Percentiles rank a stretch among this genome's conserved stretches.
Evolutionary conservation across 225 moss, liverwort and hornwort species (phyloP).

Genomic region (Pleurozium schreberi): DNA sequence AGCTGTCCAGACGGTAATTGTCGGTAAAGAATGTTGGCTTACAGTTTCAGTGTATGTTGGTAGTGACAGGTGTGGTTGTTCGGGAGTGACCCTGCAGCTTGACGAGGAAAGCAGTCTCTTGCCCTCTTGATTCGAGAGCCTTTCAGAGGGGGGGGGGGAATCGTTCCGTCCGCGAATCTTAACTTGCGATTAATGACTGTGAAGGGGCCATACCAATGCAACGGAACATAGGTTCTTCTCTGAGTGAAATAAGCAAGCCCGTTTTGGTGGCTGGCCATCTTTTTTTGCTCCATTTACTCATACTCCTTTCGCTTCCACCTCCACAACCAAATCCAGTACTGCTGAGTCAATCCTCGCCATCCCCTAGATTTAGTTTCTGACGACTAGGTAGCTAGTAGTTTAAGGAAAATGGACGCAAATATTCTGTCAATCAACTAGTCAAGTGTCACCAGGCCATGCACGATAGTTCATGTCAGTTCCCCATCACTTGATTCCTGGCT

Average conservation of each 20-base stretch:
- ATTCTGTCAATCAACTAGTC: not conserved
- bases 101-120: not conserved
- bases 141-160: not conserved
- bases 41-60: not conserved
- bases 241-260: constrained; percentile 59
- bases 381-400: not conserved
- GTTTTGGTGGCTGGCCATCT: constrained; percentile 44
- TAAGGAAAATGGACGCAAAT: not conserved
- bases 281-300: constrained; percentile 54
- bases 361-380: not conserved
- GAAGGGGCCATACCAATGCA: constrained; percentile 30
- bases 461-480: not conserved
- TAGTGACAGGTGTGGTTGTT: not conserved
- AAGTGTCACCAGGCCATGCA: not conserved
- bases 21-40: not conserved
- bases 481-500: not conserved
- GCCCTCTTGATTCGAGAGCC: not conserved
- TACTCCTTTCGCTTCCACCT: constrained; percentile 47
- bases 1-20: not conserved
- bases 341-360: not conserved
- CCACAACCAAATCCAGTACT: constrained; percentile 14
- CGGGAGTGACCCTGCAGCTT: not conserved
- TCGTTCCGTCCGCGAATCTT: not conserved
- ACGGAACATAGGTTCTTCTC: constrained; percentile 26
- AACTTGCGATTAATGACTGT: constrained; percentile 27